These are phyloP conservation scores for Cercospora janseana DNA, from an alignment of 2,329 filamentous ascomycete genomes.

Conservation along the genomic window DNA sequence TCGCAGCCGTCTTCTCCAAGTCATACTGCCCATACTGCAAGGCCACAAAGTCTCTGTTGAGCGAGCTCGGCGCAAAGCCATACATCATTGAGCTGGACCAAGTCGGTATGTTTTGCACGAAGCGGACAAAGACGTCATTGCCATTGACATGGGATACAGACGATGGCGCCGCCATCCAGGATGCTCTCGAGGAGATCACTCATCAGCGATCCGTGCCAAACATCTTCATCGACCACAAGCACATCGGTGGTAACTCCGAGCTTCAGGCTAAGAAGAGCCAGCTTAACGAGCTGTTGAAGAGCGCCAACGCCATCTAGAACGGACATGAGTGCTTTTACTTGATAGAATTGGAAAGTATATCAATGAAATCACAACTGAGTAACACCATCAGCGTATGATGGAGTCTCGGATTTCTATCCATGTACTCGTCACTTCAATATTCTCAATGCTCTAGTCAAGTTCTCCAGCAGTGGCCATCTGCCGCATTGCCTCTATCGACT, in stretches of 20 bases:
- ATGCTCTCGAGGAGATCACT: conserved; percentile 75
- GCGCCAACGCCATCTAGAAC: conserved; percentile 60
- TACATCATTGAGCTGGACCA: conserved; percentile 80
- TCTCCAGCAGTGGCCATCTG: conserved; percentile 40
- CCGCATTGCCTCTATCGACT: conserved; percentile 44
- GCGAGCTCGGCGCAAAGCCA: conserved; percentile 68
- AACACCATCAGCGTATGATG: no score
- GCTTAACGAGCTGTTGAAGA: conserved; percentile 63
- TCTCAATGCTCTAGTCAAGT: conserved; percentile 22
- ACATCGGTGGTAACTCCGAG: conserved; percentile 96
- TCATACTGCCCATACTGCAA: conserved; percentile 93
- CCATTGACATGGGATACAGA: conserved; percentile 50
- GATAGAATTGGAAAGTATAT: no score
- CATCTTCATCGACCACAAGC: conserved; percentile 85
- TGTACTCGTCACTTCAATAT: background rate
- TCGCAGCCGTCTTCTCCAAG: conserved; percentile 90
- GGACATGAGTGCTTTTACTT: no score
- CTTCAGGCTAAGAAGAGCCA: conserved; percentile 65
- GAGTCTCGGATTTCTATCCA: no score
- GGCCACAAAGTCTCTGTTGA: conserved; percentile 72
- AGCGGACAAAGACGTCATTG: background rate
- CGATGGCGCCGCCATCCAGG: conserved; percentile 80
- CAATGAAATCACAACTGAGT: no score
- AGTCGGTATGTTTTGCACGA: conserved; percentile 60
- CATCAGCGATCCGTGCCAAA: conserved; percentile 90